These are phyloP conservation scores for Carpinus viminea DNA, from an alignment of 306 rosid genomes.

Conservation along the genomic window DNA sequence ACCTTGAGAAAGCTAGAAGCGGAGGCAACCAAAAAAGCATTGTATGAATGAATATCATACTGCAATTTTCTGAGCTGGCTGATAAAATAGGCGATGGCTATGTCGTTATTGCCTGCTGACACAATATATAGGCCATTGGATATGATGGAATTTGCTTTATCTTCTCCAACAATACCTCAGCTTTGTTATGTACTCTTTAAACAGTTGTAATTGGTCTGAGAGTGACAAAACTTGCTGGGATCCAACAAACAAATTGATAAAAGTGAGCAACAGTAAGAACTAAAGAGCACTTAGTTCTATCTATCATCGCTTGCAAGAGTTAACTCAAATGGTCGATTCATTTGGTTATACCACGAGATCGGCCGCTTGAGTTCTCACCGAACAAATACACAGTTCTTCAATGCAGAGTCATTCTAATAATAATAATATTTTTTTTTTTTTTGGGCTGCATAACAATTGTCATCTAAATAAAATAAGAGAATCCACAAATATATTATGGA, in stretches of 20 bases:
- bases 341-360: too few species aligned
- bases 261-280: background rate
- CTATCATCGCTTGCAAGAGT: too few species aligned
- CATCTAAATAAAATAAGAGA: background rate
- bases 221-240: constrained; percentile 25
- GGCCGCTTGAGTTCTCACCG: too few species aligned
- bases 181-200: constrained; percentile 32
- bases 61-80: background rate
- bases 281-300: too few species aligned
- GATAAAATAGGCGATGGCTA: constrained; percentile 25
- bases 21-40: background rate
- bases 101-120: constrained; percentile 47
- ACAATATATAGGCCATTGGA: constrained; percentile 32
- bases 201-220: constrained; percentile 16
- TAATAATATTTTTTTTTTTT: too few species aligned
- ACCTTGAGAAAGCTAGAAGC: constrained; percentile 32
- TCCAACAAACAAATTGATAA: background rate
- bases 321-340: too few species aligned
- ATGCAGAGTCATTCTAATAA: too few species aligned
- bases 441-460: background rate
- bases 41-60: constrained; percentile 22
- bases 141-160: constrained; percentile 23
- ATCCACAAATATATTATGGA: too few species aligned
- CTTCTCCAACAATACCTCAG: constrained; percentile 28
- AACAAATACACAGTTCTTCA: too few species aligned